phyloP scores from a whole-genome alignment of 164 flowering plant genomes.

The Annona cherimola region DNA sequence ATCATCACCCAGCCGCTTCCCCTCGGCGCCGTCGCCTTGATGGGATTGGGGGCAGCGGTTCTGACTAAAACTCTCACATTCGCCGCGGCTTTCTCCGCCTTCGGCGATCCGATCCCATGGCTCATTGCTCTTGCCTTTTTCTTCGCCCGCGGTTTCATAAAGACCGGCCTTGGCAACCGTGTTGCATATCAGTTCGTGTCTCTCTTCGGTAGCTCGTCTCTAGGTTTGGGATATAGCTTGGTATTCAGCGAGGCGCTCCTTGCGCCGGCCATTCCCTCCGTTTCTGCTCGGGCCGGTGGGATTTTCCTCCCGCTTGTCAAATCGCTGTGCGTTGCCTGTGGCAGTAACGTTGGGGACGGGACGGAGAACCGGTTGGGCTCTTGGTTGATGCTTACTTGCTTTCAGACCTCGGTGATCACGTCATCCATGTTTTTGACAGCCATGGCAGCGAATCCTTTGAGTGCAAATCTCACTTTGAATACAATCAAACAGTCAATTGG shows the following conservation, averaged over 20 bases:
- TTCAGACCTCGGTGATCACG: conserved; percentile 84
- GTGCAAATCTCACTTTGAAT: conserved; percentile 60
- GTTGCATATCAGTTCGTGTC: conserved; percentile 83
- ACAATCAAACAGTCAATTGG: conserved; percentile 66
- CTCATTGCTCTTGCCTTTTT: conserved; percentile 90
- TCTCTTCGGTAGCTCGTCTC: conserved; percentile 64
- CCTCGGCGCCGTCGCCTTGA: conserved; percentile 82
- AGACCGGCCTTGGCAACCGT: conserved; percentile 86
- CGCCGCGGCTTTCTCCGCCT: conserved; percentile 86
- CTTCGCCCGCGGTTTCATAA: conserved; percentile 87
- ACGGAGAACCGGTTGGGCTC: conserved; percentile 69
- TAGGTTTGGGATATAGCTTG: conserved; percentile 82
- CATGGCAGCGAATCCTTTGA: conserved; percentile 92
- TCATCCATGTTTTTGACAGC: conserved; percentile 90
- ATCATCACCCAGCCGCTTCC: conserved; percentile 92
- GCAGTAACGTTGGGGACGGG: conserved; percentile 85
- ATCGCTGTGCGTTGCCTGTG: conserved; percentile 82
- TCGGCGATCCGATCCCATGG: conserved; percentile 97
- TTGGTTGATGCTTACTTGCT: conserved; percentile 91
- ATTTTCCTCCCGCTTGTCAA: conserved; percentile 80
- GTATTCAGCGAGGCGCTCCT: conserved; percentile 83
- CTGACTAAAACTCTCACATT: conserved; percentile 85
- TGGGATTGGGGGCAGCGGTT: conserved; percentile 85
- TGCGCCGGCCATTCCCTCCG: conserved; percentile 89
- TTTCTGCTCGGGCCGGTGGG: conserved; percentile 88